Evolutionary conservation across 345 rosid species (phyloP).

Genomic region (Gossypium rotundifolium): DNA sequence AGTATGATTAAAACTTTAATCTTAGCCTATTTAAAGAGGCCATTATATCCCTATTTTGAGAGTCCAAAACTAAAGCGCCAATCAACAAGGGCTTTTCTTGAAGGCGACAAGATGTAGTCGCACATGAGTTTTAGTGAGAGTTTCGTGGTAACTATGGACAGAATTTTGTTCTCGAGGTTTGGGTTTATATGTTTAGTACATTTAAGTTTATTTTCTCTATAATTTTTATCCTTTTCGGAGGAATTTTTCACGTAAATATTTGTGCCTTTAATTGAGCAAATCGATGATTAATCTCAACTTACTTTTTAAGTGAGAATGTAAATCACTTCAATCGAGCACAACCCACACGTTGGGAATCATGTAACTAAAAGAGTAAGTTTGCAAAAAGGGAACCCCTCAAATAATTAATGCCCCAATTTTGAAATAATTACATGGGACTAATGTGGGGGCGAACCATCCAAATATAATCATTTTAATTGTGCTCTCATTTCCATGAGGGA

Average conservation of each 20-base stretch:
- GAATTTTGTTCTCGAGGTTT: too few relatives aligned
- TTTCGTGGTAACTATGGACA: too few relatives aligned
- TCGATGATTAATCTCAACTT: slow-evolving; percentile 13
- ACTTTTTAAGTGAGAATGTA: not conserved
- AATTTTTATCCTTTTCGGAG: fast-evolving
- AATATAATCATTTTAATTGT: slow-evolving; percentile 21
- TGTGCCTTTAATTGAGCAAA: not conserved
- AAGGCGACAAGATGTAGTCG: too few relatives aligned
- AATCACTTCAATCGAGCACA: not conserved
- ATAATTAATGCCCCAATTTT: slow-evolving; percentile 8
- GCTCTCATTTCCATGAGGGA: not conserved
- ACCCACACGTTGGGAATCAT: slow-evolving; percentile 14
- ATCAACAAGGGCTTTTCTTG: too few relatives aligned
- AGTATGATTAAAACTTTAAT: too few relatives aligned
- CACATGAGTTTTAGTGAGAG: too few relatives aligned
- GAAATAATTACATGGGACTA: slow-evolving; percentile 21
- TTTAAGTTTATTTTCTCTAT: too few relatives aligned
- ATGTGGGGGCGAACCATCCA: slow-evolving; percentile 9
- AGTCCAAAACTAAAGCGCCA: too few relatives aligned
- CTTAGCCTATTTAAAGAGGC: too few relatives aligned
- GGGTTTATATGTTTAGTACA: too few relatives aligned
- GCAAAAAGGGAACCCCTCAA: not conserved
- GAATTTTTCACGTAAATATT: too few relatives aligned
- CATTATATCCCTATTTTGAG: too few relatives aligned
- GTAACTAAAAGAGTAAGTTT: not conserved